Conservation (phyloP, 1,284 basidiomycete species). For the Tilletia indica region DNA sequence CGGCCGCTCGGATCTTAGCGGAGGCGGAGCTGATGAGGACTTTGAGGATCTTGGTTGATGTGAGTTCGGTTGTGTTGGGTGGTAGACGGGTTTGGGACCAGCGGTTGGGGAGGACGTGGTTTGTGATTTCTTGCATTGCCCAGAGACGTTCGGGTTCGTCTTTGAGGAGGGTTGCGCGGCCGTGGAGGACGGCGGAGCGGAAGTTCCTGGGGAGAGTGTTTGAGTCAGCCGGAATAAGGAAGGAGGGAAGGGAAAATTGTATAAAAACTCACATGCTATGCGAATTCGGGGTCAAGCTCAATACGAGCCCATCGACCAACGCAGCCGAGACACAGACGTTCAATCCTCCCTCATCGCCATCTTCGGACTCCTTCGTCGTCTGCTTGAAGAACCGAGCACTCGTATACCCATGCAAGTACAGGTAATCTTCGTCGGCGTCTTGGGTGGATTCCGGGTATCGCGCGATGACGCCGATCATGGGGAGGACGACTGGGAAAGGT, state of each 20-base stretch:
- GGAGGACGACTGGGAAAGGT: not conserved
- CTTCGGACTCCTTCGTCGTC: not conserved
- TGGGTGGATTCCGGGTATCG: not conserved
- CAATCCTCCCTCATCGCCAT: not conserved
- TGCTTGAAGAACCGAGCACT: not conserved
- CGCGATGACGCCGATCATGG: not conserved
- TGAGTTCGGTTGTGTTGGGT: not conserved
- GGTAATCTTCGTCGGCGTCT: not conserved
- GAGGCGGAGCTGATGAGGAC: not conserved
- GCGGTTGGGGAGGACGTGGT: not conserved
- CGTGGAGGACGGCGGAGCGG: not conserved
- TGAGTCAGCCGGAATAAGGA: too few species aligned
- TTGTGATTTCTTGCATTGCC: conserved; percentile 5
- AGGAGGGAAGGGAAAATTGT: too few species aligned
- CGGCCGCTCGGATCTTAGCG: conserved; percentile 8
- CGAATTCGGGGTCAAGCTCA: not conserved
- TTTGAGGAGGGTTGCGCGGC: not conserved
- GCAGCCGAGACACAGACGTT: not conserved
- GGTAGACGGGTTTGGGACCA: not conserved
- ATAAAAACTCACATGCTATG: not conserved
- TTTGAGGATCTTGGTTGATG: not conserved
- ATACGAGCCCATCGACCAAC: not conserved
- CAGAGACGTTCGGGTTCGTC: not conserved
- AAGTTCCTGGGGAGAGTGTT: not conserved
- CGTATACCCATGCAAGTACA: not conserved